Base-by-base conservation (phyloP, 768 basidiomycete species). In the Amanita pallidorosea region DNA sequence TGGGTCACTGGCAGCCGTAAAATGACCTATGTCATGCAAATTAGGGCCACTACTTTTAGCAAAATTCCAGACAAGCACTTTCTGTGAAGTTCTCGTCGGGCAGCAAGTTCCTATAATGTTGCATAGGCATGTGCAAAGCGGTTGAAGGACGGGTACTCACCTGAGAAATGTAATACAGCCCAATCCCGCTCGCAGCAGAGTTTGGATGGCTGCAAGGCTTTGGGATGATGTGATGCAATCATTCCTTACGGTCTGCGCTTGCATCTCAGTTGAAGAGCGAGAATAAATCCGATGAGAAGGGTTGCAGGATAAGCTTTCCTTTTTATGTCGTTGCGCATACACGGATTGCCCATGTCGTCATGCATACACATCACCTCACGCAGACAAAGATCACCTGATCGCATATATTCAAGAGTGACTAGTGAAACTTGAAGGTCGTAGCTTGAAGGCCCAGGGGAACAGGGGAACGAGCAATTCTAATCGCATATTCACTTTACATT, bases 51-150 rank as follows among this genome's bases (percentile, higher is more conserved):
- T 7, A 13, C 5, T 20, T 17, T 25, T 36, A n/a, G 37, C 11
- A 15, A n/a, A 15, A 20, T 35, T n/a, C 3, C 17, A 36, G 9
- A 36, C 3, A 53, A 65, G 47, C 54, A 83, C 86, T 80, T 62
- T 80, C 75, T 9, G 74, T 73, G 59, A 89, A 90, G 60, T 89
- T 89, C 49, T 89, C 88, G 37, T 80, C 79, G 5, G 88, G 88
- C 7, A 90, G 72, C 7, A 90, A 63, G 57, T 86, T 83, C 60
- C 87, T 89, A 45, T 7, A 47, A 46, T 9, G 27, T 20, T n/a
- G 31, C 42, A 38, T 12, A 42, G 43, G 38, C 12, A 31, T 9
- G 20, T 13, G 23, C 17, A n/a, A n/a, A n/a, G n/a, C n/a, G 8
- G 5, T n/a, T 13, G 7, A 44, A n/a, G 33, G 43, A 45, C 38